These are phyloP conservation scores for Marchantia polymorpha DNA, from an alignment of 225 moss, liverwort and hornwort species.

Conservation along the genomic window DNA sequence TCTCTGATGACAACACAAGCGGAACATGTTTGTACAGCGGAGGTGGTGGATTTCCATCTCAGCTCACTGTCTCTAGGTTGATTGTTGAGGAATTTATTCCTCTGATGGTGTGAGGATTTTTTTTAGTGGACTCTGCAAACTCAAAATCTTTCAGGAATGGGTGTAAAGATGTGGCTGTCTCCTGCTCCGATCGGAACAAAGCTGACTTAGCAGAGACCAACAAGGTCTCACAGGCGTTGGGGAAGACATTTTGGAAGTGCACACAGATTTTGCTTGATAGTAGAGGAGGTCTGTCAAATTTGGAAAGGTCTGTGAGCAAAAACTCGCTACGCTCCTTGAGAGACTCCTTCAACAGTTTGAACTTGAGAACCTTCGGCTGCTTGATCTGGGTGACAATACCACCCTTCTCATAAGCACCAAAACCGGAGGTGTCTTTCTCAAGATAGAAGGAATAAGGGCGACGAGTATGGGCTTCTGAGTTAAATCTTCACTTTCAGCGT, in stretches of 20 bases:
- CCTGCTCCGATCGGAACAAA: too few relatives aligned
- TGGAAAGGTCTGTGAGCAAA: constrained; percentile 83
- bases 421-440: constrained; percentile 78
- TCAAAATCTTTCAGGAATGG: too few relatives aligned
- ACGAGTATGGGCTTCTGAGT: constrained; percentile 79
- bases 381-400: constrained; percentile 88
- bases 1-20: neutral
- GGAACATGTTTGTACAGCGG: constrained; percentile 2
- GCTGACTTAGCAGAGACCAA: too few relatives aligned
- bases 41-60: constrained; percentile 15
- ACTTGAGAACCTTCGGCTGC: constrained; percentile 74
- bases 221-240: too few relatives aligned
- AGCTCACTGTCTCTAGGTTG: neutral
- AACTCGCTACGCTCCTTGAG: constrained; percentile 79
- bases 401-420: constrained; percentile 76
- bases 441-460: constrained; percentile 75
- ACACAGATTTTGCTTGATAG: too few relatives aligned
- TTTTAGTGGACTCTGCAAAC: neutral
- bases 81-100: too few relatives aligned
- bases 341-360: constrained; percentile 66
- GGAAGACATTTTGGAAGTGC: too few relatives aligned
- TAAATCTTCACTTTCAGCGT: too few relatives aligned
- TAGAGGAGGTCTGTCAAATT: constrained; percentile 85
- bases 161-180: too few relatives aligned
- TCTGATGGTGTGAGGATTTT: neutral